Percentiles rank a stretch among this genome's conserved stretches.
These are phyloP conservation scores for Garcileccinum viscosum DNA, from an alignment of 1,284 basidiomycete species.

Conservation along the genomic window DNA sequence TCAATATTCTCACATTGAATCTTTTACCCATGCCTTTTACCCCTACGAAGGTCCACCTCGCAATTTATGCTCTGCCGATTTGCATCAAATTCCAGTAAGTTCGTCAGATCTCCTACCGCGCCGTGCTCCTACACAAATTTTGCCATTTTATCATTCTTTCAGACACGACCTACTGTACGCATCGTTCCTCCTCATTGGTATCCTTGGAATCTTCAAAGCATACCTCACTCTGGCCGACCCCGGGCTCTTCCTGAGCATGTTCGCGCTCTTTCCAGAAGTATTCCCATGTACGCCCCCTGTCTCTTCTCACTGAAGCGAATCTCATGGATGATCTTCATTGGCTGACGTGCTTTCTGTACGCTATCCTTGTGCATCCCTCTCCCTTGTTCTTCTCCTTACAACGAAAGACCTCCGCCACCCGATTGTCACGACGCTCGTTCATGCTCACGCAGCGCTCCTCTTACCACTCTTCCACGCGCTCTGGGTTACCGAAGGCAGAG, in stretches of 20 bases:
- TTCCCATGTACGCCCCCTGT: slow-evolving; percentile 71
- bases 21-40: background rate
- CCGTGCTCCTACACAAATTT: background rate
- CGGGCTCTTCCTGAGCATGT: slow-evolving; percentile 83
- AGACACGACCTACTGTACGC: slow-evolving; percentile 90
- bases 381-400: background rate
- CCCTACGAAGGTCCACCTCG: slow-evolving; percentile 74
- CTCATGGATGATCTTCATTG: background rate
- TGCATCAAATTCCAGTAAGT: slow-evolving; percentile 86
- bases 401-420: slow-evolving; percentile 83
- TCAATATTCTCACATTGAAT: background rate
- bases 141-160: background rate
- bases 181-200: slow-evolving; percentile 76
- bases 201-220: slow-evolving; percentile 87
- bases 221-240: slow-evolving; percentile 92
- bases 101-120: background rate
- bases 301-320: background rate
- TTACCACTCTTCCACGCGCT: slow-evolving; percentile 91
- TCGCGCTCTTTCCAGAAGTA: slow-evolving; percentile 84
- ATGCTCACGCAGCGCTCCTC: slow-evolving; percentile 85
- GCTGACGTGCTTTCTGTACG: background rate
- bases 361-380: background rate
- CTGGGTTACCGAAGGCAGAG: slow-evolving; percentile 92
- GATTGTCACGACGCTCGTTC: slow-evolving; percentile 83
- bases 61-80: slow-evolving; percentile 85